A percentile compares a stretch with the other conserved stretches of the same genome.
phyloP scores from a whole-genome alignment of 2,329 filamentous ascomycete species.

The Scolecobasidium constrictum region DNA sequence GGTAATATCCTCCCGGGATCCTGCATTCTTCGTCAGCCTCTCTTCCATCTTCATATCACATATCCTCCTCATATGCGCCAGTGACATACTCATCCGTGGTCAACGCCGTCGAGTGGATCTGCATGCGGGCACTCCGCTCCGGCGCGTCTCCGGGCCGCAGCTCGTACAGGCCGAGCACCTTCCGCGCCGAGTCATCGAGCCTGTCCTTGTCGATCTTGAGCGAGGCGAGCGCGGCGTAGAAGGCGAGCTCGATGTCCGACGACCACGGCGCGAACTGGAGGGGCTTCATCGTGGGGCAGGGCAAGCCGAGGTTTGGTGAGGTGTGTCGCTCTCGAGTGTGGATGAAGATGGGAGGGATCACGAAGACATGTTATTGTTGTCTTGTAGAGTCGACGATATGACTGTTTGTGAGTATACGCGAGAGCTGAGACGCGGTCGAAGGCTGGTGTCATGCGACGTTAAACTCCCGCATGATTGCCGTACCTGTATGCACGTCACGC shows the following conservation, averaged over 20 bases:
- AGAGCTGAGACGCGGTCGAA: too few relatives aligned
- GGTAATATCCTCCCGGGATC: constrained; percentile 54
- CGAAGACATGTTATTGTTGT: too few relatives aligned
- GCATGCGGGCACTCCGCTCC: constrained; percentile 74
- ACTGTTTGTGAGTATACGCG: too few relatives aligned
- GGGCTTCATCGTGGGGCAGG: too few relatives aligned
- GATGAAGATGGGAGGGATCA: too few relatives aligned
- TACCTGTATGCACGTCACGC: too few relatives aligned
- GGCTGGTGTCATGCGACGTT: too few relatives aligned
- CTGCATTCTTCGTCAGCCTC: constrained; percentile 2
- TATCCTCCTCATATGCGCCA: background rate
- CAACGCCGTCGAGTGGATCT: constrained; percentile 78
- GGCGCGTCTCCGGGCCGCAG: constrained; percentile 60
- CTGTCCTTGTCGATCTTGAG: constrained; percentile 96
- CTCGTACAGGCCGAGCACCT: constrained; percentile 81
- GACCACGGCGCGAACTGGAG: constrained; percentile 80
- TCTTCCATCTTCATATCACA: background rate
- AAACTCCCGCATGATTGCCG: too few relatives aligned
- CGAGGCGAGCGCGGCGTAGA: constrained; percentile 84
- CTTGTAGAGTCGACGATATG: too few relatives aligned
- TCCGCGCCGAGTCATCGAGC: constrained; percentile 84
- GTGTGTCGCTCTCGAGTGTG: too few relatives aligned
- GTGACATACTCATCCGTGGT: constrained; percentile 64
- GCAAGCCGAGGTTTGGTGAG: too few relatives aligned
- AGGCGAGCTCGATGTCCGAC: constrained; percentile 89